Percentiles rank a stretch among this genome's conserved stretches.
phyloP scores from a whole-genome alignment of 2,329 filamentous ascomycete genomes.

The Nothomitra cinnamomea region DNA sequence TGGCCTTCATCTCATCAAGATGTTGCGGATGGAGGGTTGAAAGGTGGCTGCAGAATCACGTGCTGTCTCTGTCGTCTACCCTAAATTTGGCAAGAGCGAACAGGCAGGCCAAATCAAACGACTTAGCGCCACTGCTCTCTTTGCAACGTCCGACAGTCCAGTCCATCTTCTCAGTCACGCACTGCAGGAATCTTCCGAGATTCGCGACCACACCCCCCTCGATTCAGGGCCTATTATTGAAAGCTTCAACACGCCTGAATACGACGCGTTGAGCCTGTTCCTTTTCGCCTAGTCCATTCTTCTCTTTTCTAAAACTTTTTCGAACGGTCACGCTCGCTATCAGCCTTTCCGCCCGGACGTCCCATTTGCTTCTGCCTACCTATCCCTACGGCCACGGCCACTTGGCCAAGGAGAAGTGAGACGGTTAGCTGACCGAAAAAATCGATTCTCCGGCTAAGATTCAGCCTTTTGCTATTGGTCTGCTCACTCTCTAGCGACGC shows the following conservation, averaged over 20 bases:
- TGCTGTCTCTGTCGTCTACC: background rate
- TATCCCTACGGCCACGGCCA: background rate
- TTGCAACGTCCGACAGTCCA: background rate
- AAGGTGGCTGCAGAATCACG: background rate
- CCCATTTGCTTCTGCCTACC: background rate
- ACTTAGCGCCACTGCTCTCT: background rate
- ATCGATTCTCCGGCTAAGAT: background rate
- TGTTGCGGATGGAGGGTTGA: background rate
- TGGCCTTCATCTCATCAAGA: too few species aligned
- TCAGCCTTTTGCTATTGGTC: background rate
- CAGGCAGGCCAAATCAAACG: background rate
- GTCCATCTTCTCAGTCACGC: conserved; percentile 1
- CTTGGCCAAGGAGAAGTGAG: background rate
- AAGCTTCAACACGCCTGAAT: background rate
- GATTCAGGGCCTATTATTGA: background rate
- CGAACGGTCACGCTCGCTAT: background rate
- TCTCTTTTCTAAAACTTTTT: background rate
- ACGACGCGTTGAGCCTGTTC: background rate
- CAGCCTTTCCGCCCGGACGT: background rate
- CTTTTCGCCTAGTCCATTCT: background rate
- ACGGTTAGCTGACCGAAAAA: background rate
- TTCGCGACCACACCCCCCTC: conserved; percentile 1
- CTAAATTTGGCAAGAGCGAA: background rate
- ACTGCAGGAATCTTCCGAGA: conserved; percentile 2
- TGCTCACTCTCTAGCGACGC: background rate